Evolutionary conservation across 495 filamentous ascomycete genomes (phyloP), one percentile per base, ranked within the genome.

Genomic region (Daldinia grandis): DNA sequence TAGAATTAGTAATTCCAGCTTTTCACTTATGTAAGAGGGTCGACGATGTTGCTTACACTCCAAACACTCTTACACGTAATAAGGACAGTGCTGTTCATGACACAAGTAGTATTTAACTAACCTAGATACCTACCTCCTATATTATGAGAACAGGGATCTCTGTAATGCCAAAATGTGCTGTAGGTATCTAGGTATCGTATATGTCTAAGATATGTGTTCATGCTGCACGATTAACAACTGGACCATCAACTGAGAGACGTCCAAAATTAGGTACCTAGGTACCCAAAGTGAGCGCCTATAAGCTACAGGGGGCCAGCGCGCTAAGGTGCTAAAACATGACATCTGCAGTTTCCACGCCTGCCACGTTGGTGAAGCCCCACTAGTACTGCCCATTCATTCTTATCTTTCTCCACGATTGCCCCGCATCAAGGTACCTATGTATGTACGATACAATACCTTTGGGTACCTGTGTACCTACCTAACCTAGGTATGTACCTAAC

Each of bases 261-360:
- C 12, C 17, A 30, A 24, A n/a, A 14, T 10, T 1, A 59, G 25
- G 38, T 59, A 59, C 57, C 40, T n/a, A 54, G 31, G 33, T 27
- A 40, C 55, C 21, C 9, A 44, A 42, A 30, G 30, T 38, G 38
- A 28, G 49, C 49, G 37, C 15, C n/a, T 14, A 33, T n/a, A 38
- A 62, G 57, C 54, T 35, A 12, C 51, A 68, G 42, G 66, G 66
- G 44, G 42, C 17, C 33, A 27, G 27, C 4, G 25, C 58, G 30
- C 58, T 68, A 57, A 67, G 10, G 57, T 61, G 53, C 58, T 53
- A 62, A 24, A 63, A 69, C 59, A 47, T 64, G 30, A 37, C 37
- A 24, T 15, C 40, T 25, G 57, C 28, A 42, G 50, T 47, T 61
- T 57, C 47, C 15, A 15, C 19, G 42, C 35, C 17, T 59, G 17